Conservation (phyloP, 805 yeast species). For the Metschnikowia borealis region DNA sequence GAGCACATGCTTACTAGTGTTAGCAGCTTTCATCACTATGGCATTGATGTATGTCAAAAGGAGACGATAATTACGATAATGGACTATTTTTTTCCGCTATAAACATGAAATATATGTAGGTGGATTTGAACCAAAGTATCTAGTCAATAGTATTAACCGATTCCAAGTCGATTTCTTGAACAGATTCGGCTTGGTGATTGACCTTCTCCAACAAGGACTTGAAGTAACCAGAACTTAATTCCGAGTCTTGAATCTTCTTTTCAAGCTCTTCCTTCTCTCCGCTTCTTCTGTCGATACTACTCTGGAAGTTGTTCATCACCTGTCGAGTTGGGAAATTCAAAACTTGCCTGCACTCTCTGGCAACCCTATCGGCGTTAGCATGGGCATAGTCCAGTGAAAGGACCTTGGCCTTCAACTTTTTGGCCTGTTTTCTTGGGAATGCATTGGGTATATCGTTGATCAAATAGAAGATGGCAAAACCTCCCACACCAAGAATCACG, state of each 20-base stretch:
- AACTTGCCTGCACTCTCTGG: slow-evolving; percentile 80
- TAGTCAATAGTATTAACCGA: slow-evolving; percentile 38
- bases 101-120: slow-evolving; percentile 24
- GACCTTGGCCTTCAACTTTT: slow-evolving; percentile 61
- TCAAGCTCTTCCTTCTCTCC: slow-evolving; percentile 55
- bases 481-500: slow-evolving; percentile 44
- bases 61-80: slow-evolving; percentile 2
- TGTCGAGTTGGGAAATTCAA: slow-evolving; percentile 79
- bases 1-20: slow-evolving; percentile 27
- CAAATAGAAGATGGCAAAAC: slow-evolving; percentile 57
- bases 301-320: slow-evolving; percentile 66
- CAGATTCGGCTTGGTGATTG: slow-evolving; percentile 37
- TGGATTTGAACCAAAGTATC: slow-evolving; percentile 10
- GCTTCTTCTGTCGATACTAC: slow-evolving; percentile 57
- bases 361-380: slow-evolving; percentile 68
- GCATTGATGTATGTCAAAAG: slow-evolving; percentile 27
- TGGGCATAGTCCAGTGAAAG: slow-evolving; percentile 73
- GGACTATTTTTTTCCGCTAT: slow-evolving; percentile 17
- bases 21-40: slow-evolving; percentile 22
- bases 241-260: slow-evolving; percentile 50
- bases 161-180: slow-evolving; percentile 44
- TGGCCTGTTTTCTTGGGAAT: slow-evolving; percentile 76
- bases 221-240: slow-evolving; percentile 54
- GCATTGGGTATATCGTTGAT: slow-evolving; percentile 85
- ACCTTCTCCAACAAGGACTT: slow-evolving; percentile 44